These are phyloP conservation scores for Nicotiana noctiflora DNA, from an alignment of 257 asterid species.

Conservation along the genomic window DNA sequence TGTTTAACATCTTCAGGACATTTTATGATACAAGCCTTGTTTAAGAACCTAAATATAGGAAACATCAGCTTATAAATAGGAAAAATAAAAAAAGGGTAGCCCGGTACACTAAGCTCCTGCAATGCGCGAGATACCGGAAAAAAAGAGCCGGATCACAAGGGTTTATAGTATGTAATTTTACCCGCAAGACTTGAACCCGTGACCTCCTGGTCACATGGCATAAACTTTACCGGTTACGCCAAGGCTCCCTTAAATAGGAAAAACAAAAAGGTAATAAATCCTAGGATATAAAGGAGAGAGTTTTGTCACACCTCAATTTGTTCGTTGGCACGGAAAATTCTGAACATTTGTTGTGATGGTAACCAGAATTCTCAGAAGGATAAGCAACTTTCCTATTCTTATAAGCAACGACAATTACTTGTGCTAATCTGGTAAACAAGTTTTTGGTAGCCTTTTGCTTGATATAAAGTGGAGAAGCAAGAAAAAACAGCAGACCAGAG, in stretches of 20 bases:
- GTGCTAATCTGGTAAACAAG: conserved; percentile 35
- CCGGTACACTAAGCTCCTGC: too few species aligned
- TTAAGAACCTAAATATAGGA: conserved; percentile 40
- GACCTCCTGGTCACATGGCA: too few species aligned
- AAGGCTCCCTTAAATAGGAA: neutral
- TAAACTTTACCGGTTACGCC: too few species aligned
- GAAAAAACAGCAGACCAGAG: conserved; percentile 37
- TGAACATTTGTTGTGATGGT: conserved; percentile 41
- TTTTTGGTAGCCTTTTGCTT: conserved; percentile 27
- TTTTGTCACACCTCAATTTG: conserved; percentile 35
- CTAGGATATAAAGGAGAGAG: neutral
- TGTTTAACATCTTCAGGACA: conserved; percentile 31
- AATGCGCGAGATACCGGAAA: too few species aligned
- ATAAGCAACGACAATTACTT: conserved; percentile 41
- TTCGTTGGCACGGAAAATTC: conserved; percentile 30
- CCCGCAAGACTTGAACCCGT: too few species aligned
- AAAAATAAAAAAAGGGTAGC: neutral
- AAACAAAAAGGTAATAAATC: neutral
- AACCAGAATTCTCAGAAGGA: conserved; percentile 22
- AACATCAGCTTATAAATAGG: neutral
- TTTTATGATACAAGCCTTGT: conserved; percentile 62
- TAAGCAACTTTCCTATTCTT: conserved; percentile 32
- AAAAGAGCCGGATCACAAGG: too few species aligned
- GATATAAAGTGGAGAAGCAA: conserved; percentile 45
- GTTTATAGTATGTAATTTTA: too few species aligned